These are phyloP conservation scores for Meyerozyma guilliermondii DNA, from an alignment of 1,139 yeast species.

Conservation along the genomic window DNA sequence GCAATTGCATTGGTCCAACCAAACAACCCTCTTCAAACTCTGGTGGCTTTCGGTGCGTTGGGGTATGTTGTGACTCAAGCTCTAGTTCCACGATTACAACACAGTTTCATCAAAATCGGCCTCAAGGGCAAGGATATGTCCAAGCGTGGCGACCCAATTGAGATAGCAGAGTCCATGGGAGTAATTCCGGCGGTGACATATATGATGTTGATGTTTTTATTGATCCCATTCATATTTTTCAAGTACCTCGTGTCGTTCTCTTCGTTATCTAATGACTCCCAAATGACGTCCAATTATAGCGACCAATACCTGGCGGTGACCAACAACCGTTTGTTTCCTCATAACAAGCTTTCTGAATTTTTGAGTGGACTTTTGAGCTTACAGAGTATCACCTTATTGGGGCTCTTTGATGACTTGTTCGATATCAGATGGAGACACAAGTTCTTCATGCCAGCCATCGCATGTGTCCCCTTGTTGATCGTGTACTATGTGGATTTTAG, in stretches of 20 bases:
- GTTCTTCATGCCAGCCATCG: slow-evolving; percentile 91
- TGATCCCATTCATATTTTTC: slow-evolving; percentile 86
- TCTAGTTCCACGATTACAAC: slow-evolving; percentile 64
- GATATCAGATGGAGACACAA: slow-evolving; percentile 97
- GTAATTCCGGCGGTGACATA: slow-evolving; percentile 80
- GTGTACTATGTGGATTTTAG: slow-evolving; percentile 95
- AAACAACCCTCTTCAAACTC: slow-evolving; percentile 38
- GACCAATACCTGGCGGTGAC: slow-evolving; percentile 30
- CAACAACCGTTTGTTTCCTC: slow-evolving; percentile 59
- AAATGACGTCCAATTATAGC: slow-evolving; percentile 27
- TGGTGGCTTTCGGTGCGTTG: slow-evolving; percentile 59
- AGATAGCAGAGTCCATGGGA: slow-evolving; percentile 88
- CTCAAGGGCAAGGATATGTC: slow-evolving; percentile 79
- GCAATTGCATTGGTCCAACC: slow-evolving; percentile 1
- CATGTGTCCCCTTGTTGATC: slow-evolving; percentile 83
- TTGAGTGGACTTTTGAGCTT: slow-evolving; percentile 79
- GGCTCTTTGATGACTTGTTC: slow-evolving; percentile 89
- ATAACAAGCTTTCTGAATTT: slow-evolving; percentile 78
- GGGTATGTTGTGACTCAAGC: slow-evolving; percentile 58
- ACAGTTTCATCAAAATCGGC: slow-evolving; percentile 71
- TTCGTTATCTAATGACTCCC: slow-evolving; percentile 31
- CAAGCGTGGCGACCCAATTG: slow-evolving; percentile 57
- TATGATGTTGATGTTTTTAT: slow-evolving; percentile 71
- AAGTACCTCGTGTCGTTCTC: slow-evolving; percentile 61
- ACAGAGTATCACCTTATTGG: slow-evolving; percentile 79